Base-by-base conservation (phyloP, 1,284 basidiomycete species). In the Heliocybe sulcata region DNA sequence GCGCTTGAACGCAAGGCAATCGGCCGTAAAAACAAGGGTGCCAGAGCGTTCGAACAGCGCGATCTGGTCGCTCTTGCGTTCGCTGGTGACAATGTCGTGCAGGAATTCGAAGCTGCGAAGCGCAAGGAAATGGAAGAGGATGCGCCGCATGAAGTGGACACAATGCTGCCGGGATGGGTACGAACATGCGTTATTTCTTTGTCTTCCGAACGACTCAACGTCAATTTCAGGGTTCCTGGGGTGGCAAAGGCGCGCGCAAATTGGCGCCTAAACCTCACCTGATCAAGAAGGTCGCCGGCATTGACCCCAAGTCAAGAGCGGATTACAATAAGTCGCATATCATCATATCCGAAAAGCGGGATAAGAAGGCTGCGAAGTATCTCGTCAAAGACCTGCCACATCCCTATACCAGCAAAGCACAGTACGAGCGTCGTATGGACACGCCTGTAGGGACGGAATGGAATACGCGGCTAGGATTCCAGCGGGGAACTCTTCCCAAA, bases 141-240 rank as follows among this genome's bases (percentile, higher is more conserved):
- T 64, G 94, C 94, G 1, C 92, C 94, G 0, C 78, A 78, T 52
- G 83, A 89, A 57, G 80, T 94, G 31, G 94, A 98, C 67, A 92
- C 86, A 0, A 92, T 92, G 1, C 79, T 98, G n/a, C 85, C 93
- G 45, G 96, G 96, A 29, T 98, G 97, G 96, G 92, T 94, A 66
- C 60, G 85, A 67, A 27, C 35, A n/a, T 54, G 23, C 35, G 25
- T 20, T 16, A 31, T 9, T 12, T 33, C 23, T 51, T 42, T 50
- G 51, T 42, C 16, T 38, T 26, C 51, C 57, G 50, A 14, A 47
- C 26, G 2, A 35, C 9, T 31, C n/a, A 52, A 23, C 49, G 52
- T 8, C 16, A 20, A 12, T 56, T 55, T 16, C 61, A 94, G 92
- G 96, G 96, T 35, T 77, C 87, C 23, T 98, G 96, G 96, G 90